Base-by-base conservation (phyloP, 352 stramenopile genomes). In the Elongisporangium undulatum region DNA sequence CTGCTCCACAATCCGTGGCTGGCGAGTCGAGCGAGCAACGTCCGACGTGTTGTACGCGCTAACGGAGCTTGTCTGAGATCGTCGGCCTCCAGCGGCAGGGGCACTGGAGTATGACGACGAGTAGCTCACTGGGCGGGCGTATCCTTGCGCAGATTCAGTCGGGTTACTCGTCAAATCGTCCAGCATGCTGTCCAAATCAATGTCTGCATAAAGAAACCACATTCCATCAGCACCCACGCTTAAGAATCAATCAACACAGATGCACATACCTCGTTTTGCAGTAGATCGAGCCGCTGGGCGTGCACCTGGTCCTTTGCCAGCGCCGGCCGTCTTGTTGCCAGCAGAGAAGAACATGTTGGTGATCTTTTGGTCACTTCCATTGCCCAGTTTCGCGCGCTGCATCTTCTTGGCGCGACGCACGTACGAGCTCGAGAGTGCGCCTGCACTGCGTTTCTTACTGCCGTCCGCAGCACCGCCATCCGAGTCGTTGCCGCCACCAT, bases 271-370 rank as follows among this genome's bases (percentile, higher is more conserved):
- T 60, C 66, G 73, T 63, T 92, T 94, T 2, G 77, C 62, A 55
- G 51, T 71, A 6, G 65, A 49, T 41, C 64, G 65, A 0, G 34
- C 62, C 15, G 58, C 23, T 39, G 59, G 56, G 12, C 51, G 19
- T 23, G 49, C 52, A 13, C 58, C 58, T 19, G 49, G 38, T 15
- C 51, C 53, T 16, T 64, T 62, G 51, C 72, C 55, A 26, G 64
- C 60, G 19, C 63, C 62, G n/a, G 50, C 63, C 20, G 49, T 65
- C 51, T 79, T 77, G 8, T 74, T 62, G 12, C 66, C 67, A 12
- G 70, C 53, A 12, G 83, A 91, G 66, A 93, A 93, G 57, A 95
- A 95, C 82, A 95, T 92, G 61, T 90, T 92, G 54, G 85, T 92
- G 66, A 95, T 95, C 72, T 95, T 95, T 64, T 92, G 81, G 51